These are phyloP conservation scores for Daldinia loculata DNA, from an alignment of 495 filamentous ascomycete species.

Conservation along the genomic window DNA sequence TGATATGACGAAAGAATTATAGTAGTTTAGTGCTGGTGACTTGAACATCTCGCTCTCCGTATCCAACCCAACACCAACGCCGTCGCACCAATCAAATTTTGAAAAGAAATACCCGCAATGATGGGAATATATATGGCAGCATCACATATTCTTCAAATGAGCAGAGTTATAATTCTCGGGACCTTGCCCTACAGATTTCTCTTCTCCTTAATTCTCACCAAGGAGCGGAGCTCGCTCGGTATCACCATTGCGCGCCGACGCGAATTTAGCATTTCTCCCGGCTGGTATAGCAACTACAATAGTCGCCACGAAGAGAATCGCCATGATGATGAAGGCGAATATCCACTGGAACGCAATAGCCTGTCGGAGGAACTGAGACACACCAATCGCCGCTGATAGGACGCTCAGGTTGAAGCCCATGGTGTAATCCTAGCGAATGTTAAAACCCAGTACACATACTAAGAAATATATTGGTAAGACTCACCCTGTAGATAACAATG, in stretches of 20 bases:
- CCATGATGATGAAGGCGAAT: constrained; percentile 87
- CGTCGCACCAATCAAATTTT: constrained; percentile 1
- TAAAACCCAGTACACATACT: background rate
- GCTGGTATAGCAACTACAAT: constrained; percentile 70
- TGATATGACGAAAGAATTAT: background rate
- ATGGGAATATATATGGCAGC: constrained; percentile 8
- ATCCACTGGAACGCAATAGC: constrained; percentile 86
- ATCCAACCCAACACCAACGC: constrained; percentile 26
- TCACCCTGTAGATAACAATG: constrained; percentile 68
- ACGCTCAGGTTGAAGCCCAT: constrained; percentile 81
- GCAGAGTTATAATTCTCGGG: background rate
- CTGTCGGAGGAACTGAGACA: constrained; percentile 76
- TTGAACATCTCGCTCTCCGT: constrained; percentile 6
- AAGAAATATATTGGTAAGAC: constrained; percentile 10
- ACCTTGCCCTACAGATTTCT: background rate
- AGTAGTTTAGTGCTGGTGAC: background rate
- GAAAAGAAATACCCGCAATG: constrained; percentile 5
- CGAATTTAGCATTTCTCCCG: constrained; percentile 55
- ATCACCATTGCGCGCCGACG: constrained; percentile 48
- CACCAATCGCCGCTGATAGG: constrained; percentile 75
- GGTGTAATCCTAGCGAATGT: constrained; percentile 69
- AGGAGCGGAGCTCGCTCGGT: constrained; percentile 63
- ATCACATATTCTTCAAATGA: constrained; percentile 6
- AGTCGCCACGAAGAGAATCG: constrained; percentile 71
- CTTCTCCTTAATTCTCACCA: constrained; percentile 38